Conservation (phyloP, 352 stramenopile genomes). For the Globisporangium polare region DNA sequence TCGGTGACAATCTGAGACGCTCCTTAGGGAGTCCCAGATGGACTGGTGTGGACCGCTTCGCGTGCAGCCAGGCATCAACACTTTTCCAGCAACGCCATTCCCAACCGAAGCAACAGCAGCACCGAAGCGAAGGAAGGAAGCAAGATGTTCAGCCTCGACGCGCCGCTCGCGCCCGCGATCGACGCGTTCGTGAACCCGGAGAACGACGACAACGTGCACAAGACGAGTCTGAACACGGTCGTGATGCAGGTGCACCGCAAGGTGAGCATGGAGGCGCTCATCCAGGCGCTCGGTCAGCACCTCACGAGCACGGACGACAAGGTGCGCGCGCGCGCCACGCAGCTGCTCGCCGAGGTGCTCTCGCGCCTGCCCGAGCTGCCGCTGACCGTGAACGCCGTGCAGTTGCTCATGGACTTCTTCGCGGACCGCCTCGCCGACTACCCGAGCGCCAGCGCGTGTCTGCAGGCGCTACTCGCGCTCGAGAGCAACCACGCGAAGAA, state of each 20-base stretch:
- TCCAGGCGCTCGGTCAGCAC: constrained; percentile 66
- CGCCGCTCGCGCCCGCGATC: constrained; percentile 78
- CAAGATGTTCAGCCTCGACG: constrained; percentile 81
- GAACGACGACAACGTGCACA: constrained; percentile 78
- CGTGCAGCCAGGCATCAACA: not conserved
- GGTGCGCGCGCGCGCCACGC: constrained; percentile 67
- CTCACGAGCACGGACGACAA: constrained; percentile 81
- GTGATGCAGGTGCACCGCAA: constrained; percentile 84
- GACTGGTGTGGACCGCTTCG: no score
- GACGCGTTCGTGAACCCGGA: constrained; percentile 84
- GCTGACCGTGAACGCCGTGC: constrained; percentile 60
- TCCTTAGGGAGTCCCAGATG: no score
- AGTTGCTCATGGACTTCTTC: constrained; percentile 84
- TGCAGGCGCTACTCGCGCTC: constrained; percentile 73
- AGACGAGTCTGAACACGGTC: constrained; percentile 85
- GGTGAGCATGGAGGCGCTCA: constrained; percentile 73
- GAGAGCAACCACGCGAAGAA: constrained; percentile 63
- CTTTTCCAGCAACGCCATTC: not conserved
- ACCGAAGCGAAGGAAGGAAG: not conserved
- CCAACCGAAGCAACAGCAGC: not conserved
- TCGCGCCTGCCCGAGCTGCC: constrained; percentile 83
- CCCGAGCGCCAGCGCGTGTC: constrained; percentile 72
- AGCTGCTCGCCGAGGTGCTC: constrained; percentile 87
- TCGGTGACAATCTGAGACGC: no score
- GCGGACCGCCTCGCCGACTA: constrained; percentile 80